Conservation (phyloP, 2,329 filamentous ascomycete genomes). For the Colletotrichum godetiae region DNA sequence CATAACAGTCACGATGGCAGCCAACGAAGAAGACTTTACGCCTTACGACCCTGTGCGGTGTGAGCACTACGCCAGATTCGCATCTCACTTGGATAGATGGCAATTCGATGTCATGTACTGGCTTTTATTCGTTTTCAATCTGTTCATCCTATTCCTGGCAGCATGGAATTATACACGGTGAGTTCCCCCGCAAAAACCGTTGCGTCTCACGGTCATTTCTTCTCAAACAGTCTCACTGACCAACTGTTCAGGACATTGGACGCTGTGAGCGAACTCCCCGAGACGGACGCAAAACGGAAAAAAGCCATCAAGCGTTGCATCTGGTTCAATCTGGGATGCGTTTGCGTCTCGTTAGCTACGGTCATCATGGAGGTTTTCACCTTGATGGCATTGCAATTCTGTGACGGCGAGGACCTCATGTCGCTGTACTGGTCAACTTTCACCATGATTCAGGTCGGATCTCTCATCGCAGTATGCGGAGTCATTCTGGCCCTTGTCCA, state of each 20-base stretch:
- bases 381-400: conserved; percentile 67
- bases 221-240: conserved; percentile 4
- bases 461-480: conserved; percentile 67
- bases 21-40: conserved; percentile 28
- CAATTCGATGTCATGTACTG: conserved; percentile 61
- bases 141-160: conserved; percentile 56
- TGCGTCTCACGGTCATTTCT: background rate
- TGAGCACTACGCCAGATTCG: conserved; percentile 55
- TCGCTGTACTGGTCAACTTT: conserved; percentile 71
- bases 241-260: conserved; percentile 47
- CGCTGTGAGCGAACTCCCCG: conserved; percentile 45
- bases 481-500: conserved; percentile 66
- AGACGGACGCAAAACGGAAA: conserved; percentile 49
- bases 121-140: conserved; percentile 56
- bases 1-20: conserved; percentile 11
- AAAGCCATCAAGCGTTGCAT: conserved; percentile 54
- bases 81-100: conserved; percentile 51
- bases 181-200: conserved; percentile 30
- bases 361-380: conserved; percentile 66
- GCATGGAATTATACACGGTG: conserved; percentile 56
- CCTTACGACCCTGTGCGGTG: conserved; percentile 43
- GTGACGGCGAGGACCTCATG: conserved; percentile 70
- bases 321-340: conserved; percentile 55
- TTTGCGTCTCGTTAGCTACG: conserved; percentile 55
- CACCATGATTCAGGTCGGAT: conserved; percentile 69